phyloP scores from a whole-genome alignment of 2,329 filamentous ascomycete species.

The Penicillium vulpinum region DNA sequence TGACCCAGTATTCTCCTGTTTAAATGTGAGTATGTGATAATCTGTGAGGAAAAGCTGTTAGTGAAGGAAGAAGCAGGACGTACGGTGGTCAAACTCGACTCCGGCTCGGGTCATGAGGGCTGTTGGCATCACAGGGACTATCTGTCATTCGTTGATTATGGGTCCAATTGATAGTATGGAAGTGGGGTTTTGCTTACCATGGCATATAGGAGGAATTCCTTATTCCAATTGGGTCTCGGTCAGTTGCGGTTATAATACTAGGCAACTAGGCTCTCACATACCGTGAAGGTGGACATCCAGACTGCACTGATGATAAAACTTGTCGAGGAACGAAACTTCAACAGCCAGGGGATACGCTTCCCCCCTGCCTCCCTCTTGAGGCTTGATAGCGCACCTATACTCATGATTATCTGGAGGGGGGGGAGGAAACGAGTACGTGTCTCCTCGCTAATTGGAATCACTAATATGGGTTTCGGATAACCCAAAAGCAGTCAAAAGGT shows the following conservation, averaged over 20 bases:
- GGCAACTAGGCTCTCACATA: conserved; percentile 10
- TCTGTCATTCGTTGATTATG: conserved; percentile 17
- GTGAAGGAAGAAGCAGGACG: neutral
- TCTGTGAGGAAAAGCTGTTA: neutral
- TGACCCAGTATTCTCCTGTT: conserved; percentile 32
- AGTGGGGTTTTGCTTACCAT: conserved; percentile 23
- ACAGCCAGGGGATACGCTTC: conserved; percentile 24
- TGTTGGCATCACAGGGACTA: conserved; percentile 34
- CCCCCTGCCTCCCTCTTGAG: conserved; percentile 1
- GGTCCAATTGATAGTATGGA: neutral
- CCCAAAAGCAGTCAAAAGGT: neutral
- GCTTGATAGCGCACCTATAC: neutral
- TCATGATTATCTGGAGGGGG: neutral
- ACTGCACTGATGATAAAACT: conserved; percentile 61
- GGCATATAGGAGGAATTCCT: conserved; percentile 34
- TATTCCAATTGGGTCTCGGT: neutral
- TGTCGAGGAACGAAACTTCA: conserved; percentile 59
- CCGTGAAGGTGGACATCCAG: conserved; percentile 35
- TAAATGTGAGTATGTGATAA: neutral
- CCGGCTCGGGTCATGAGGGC: conserved; percentile 27
- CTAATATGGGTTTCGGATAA: neutral
- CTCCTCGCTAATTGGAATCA: neutral
- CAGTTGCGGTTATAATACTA: neutral
- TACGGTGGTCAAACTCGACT: conserved; percentile 28
- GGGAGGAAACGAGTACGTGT: neutral